Evolutionary conservation across 129 eudicot species (phyloP), one percentile per base, ranked within the genome.

Genomic region (Pseudognaphalium luteoalbum): DNA sequence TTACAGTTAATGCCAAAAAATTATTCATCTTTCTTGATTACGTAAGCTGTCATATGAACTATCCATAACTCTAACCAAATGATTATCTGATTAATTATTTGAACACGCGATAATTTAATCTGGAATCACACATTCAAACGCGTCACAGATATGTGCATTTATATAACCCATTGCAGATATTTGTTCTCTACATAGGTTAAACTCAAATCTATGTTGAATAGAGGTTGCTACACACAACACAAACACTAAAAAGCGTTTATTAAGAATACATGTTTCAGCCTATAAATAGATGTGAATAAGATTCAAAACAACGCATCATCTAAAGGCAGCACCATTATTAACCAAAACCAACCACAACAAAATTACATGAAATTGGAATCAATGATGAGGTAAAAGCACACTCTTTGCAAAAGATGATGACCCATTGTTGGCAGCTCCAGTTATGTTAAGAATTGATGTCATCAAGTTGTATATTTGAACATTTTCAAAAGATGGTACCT

Each of bases 401-500:
- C 71, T 74, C 32, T 82, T 14, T 12, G 91, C 77, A 76, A 90
- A 90, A 7, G 85, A 80, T 6, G 59, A 47, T 16, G 88, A 81
- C 70, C 96, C 96, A 70, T 90, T 88, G 29, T 90, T 90, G 6
- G 91, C 14, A 69, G 93, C 93, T 67, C 96, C 96, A 10, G 74
- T 25, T 70, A 90, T 80, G 41, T 74, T 68, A 33, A 90, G 81
- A 77, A 90, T 86, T 1, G 75, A 67, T 17, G 91, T 86, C 59
- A 90, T 76, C 81, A 90, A 14, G 71, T 90, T 88, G 54, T 88
- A 90, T 17, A 90, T 88, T 80, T 90, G 69, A 59, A 90, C 85
- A 88, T 90, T 90, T 83, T 88, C 96, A 68, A 90, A 90, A 78
- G 93, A 88, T 20, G 89, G 85, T 4, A 90, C 93, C 71, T 86